Conservation (phyloP, 148 eudicot genomes). For the Dysphania ambrosioides region DNA sequence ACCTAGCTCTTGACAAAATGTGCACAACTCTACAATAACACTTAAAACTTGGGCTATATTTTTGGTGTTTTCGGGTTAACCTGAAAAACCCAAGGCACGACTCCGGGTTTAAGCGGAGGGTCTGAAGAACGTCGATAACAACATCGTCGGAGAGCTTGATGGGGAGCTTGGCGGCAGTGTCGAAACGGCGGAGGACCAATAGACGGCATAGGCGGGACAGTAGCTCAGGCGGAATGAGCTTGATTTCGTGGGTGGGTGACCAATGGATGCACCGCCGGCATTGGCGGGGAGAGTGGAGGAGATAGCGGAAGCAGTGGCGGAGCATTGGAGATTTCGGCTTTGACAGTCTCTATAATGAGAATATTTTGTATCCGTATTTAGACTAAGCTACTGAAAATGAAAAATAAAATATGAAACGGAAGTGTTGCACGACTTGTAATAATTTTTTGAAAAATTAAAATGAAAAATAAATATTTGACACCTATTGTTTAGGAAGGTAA, state of each 20-base stretch:
- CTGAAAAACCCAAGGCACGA: conserved; percentile 51
- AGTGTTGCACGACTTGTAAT: too few relatives aligned
- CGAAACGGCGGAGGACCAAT: conserved; percentile 50
- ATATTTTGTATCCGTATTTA: too few relatives aligned
- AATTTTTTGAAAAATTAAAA: too few relatives aligned
- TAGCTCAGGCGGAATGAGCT: conserved; percentile 34
- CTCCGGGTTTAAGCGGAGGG: conserved; percentile 46
- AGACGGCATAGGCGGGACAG: conserved; percentile 51
- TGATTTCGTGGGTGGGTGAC: conserved; percentile 31
- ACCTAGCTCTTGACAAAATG: conserved; percentile 49
- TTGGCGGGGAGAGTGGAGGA: conserved; percentile 12
- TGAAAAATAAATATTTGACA: too few relatives aligned
- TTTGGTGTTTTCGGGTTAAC: conserved; percentile 28
- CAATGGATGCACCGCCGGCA: conserved; percentile 16
- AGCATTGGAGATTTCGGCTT: conserved; percentile 14
- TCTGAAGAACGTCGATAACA: conserved; percentile 34
- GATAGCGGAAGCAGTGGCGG: conserved; percentile 3
- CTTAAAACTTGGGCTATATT: conserved; percentile 30
- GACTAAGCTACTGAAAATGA: too few relatives aligned
- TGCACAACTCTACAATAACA: conserved; percentile 57
- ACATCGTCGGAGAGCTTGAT: conserved; percentile 52
- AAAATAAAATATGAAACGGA: too few relatives aligned
- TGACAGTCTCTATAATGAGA: too few relatives aligned
- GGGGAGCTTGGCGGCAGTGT: conserved; percentile 39
- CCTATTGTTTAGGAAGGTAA: too few relatives aligned